Base-by-base conservation (phyloP, 306 rosid genomes). In the Prunus salicina region DNA sequence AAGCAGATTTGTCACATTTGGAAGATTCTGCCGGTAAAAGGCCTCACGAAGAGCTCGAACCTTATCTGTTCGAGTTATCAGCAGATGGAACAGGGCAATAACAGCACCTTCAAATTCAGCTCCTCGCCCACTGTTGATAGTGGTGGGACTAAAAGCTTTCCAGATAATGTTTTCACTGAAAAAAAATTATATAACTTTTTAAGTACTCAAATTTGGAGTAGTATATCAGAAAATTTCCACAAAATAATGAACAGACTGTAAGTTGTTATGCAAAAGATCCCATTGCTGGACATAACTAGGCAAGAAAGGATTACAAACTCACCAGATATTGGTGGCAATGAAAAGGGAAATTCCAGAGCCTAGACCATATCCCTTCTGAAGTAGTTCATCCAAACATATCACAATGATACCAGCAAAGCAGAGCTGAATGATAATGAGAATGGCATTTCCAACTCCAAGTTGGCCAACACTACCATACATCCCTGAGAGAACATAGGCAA, bases 261-360 rank as follows among this genome's bases (percentile, higher is more conserved):
- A 22, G 4, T 38, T 25, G 6, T 13, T 22, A 18, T 11, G 15
- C 38, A 60, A 58, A 51, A 78, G 38, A 43, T 34, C 30, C 14
- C 34, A 13, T 12, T 58, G 12, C 27, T 34, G 38, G 12, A 4
- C 34, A 24, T 20, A 64, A 19, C 8, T 53, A 55, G 18, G 32
- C 46, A 62, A 43, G n/a, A 14, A 25, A 22, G 64, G 53, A 60
- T 18, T 0, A 58, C 12, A 60, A 74, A 82, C 80, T 73, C 85
- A 95, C 98, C 97, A 92, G 85, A 95, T 92, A 74, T 95, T 95
- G 80, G 97, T 95, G 0, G 98, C 97, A 69, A 92, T 95, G 85
- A 95, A 95, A 14, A 95, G 96, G 71, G 98, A 95, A 88, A 95
- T 95, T 84, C 97, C 96, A 73, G 97, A 95, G 72, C 98, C 98